phyloP scores from a whole-genome alignment of 768 basidiomycete species.

The Boletus edulis region DNA sequence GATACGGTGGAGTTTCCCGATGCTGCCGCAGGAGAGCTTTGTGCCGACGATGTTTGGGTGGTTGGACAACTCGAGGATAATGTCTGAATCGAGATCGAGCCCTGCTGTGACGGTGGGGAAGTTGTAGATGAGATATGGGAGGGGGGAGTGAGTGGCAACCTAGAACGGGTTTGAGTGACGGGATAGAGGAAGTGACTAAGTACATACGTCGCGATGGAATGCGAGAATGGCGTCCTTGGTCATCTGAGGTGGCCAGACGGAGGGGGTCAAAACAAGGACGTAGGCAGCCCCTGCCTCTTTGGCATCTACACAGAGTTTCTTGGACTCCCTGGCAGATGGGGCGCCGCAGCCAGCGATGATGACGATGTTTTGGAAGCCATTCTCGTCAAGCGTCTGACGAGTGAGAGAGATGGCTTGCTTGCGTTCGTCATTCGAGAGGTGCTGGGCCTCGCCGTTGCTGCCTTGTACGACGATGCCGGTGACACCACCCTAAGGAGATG shows the following conservation, averaged over 20 bases:
- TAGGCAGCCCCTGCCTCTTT: conserved; percentile 81
- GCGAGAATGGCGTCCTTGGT: conserved; percentile 56
- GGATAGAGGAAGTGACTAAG: not conserved
- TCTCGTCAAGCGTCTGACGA: conserved; percentile 67
- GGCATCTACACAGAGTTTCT: conserved; percentile 67
- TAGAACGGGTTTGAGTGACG: conserved; percentile 21
- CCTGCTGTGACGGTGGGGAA: conserved; percentile 81
- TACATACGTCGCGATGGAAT: conserved; percentile 60
- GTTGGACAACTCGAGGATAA: conserved; percentile 60
- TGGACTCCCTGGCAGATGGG: conserved; percentile 75
- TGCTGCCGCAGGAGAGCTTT: conserved; percentile 82
- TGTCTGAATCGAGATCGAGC: conserved; percentile 81
- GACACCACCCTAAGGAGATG: conserved; percentile 55
- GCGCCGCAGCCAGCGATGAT: conserved; percentile 86
- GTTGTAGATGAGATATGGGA: conserved; percentile 81
- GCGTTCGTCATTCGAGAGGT: conserved; percentile 71
- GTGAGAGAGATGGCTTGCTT: conserved; percentile 61
- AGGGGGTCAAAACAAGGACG: conserved; percentile 72
- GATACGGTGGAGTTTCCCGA: conserved; percentile 80
- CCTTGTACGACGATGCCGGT: conserved; percentile 73
- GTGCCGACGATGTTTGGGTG: conserved; percentile 87
- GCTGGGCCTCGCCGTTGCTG: conserved; percentile 75
- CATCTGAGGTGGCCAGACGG: conserved; percentile 68
- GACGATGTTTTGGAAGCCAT: conserved; percentile 63
- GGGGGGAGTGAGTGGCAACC: conserved; percentile 68